Conservation (phyloP, 768 basidiomycete genomes). For the Collybia mongolica region DNA sequence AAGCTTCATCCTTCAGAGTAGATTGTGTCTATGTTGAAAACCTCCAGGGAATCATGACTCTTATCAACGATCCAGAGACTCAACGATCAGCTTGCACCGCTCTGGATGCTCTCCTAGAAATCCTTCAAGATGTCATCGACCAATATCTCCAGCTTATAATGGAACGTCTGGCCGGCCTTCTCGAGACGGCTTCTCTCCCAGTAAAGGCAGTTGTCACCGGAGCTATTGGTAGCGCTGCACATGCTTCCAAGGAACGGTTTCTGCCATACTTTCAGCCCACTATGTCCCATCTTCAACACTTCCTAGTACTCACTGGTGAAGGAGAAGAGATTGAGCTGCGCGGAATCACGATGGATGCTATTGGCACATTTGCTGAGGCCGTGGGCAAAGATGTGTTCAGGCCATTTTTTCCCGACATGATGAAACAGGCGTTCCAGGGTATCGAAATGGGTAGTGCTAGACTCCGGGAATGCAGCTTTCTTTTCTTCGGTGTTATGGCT, state of each 20-base stretch:
- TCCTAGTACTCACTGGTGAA: constrained; percentile 81
- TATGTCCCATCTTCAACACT: constrained; percentile 85
- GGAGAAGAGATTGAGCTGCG: constrained; percentile 94
- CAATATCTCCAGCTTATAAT: constrained; percentile 93
- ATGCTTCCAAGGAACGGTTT: constrained; percentile 91
- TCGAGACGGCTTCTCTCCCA: constrained; percentile 81
- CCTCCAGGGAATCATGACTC: constrained; percentile 79
- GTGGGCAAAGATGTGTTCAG: constrained; percentile 93
- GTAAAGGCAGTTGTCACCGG: constrained; percentile 96
- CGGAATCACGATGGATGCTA: constrained; percentile 98
- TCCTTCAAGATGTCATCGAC: constrained; percentile 86
- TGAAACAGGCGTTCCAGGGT: constrained; percentile 92
- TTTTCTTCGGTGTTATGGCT: constrained; percentile 99
- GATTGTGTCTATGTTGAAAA: background rate
- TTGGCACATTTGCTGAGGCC: constrained; percentile 97
- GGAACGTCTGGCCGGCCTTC: constrained; percentile 85
- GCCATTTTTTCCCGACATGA: constrained; percentile 94
- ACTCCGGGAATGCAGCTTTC: constrained; percentile 91
- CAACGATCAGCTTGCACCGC: constrained; percentile 95
- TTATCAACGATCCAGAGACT: constrained; percentile 83
- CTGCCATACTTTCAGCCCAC: constrained; percentile 92
- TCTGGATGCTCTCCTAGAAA: constrained; percentile 94
- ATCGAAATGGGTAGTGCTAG: constrained; percentile 84
- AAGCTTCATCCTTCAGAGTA: constrained; percentile 21
- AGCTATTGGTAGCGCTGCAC: constrained; percentile 96